phyloP scores from a whole-genome alignment of 2,329 filamentous ascomycete genomes.

The Clathrospora elynae region DNA sequence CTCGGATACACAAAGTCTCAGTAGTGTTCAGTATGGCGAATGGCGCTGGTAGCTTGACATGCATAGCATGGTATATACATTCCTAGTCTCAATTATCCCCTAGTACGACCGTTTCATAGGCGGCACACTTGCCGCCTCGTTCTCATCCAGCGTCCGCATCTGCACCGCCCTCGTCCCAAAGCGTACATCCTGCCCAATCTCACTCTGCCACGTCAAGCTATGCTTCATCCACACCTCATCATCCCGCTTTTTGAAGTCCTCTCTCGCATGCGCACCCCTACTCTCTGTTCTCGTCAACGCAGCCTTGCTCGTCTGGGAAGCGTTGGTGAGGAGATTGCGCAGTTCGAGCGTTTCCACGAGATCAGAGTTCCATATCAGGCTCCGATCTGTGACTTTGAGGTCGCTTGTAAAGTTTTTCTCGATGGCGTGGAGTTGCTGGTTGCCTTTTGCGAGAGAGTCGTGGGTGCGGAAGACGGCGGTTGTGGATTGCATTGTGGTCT shows the following conservation, averaged over 20 bases:
- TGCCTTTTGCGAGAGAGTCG: constrained; percentile 44
- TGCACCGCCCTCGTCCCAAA: constrained; percentile 52
- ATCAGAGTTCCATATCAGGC: constrained; percentile 58
- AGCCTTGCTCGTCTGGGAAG: constrained; percentile 53
- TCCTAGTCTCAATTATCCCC: neutral
- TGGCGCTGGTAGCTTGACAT: too few species aligned
- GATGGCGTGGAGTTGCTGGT: constrained; percentile 41
- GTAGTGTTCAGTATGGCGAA: too few species aligned
- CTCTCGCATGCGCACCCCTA: constrained; percentile 54
- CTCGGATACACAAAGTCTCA: too few species aligned
- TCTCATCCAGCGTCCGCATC: constrained; percentile 53
- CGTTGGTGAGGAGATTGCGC: constrained; percentile 55
- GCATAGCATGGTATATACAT: too few species aligned
- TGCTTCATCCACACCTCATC: constrained; percentile 55
- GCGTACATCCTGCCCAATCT: constrained; percentile 47
- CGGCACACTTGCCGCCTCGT: constrained; percentile 49
- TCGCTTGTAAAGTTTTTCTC: constrained; percentile 45
- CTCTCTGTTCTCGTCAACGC: constrained; percentile 53
- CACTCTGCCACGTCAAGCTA: constrained; percentile 54
- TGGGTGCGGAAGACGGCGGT: constrained; percentile 55
- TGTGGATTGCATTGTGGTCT: constrained; percentile 55
- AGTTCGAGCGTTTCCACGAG: constrained; percentile 56
- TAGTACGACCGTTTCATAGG: constrained; percentile 47
- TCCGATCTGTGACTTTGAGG: constrained; percentile 50
- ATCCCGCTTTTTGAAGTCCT: constrained; percentile 53